Evolutionary conservation across 345 rosid species (phyloP).

Genomic region (Pistacia vera): DNA sequence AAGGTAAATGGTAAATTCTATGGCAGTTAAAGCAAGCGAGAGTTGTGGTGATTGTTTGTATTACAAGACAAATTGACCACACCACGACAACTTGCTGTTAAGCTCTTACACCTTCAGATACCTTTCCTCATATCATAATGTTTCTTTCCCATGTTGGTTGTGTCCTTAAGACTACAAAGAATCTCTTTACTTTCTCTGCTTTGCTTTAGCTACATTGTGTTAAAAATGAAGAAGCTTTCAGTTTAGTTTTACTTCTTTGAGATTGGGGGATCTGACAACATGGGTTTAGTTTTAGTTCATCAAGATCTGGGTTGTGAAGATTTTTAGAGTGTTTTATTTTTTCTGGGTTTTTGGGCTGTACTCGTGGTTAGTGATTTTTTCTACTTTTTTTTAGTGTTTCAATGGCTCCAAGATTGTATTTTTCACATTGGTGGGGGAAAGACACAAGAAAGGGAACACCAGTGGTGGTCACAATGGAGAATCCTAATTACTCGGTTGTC

Average conservation of each 20-base stretch:
- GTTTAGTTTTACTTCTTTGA: constrained; percentile 28
- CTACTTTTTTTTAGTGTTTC: neutral
- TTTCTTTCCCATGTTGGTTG: constrained; percentile 39
- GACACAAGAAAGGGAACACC: constrained; percentile 72
- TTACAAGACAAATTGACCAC: constrained; percentile 31
- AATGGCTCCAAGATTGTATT: constrained; percentile 77
- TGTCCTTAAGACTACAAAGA: constrained; percentile 19
- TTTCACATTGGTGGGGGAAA: constrained; percentile 71
- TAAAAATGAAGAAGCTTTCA: constrained; percentile 34
- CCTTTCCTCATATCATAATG: constrained; percentile 48
- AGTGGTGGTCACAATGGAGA: constrained; percentile 88
- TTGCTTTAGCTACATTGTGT: constrained; percentile 35
- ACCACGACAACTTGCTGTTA: neutral
- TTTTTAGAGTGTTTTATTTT: constrained; percentile 13
- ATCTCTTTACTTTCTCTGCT: constrained; percentile 23
- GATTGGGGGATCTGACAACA: constrained; percentile 30
- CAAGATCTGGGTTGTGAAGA: constrained; percentile 50
- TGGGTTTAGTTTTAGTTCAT: constrained; percentile 31
- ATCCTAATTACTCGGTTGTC: constrained; percentile 76
- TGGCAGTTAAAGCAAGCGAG: constrained; percentile 17
- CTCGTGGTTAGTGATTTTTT: neutral
- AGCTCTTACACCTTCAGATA: constrained; percentile 38
- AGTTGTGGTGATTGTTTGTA: constrained; percentile 18
- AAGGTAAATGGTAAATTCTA: constrained; percentile 19
- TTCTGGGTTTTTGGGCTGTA: constrained; percentile 12